Conservation (phyloP, 2,329 filamentous ascomycete species). For the Hypocrella siamensis region DNA sequence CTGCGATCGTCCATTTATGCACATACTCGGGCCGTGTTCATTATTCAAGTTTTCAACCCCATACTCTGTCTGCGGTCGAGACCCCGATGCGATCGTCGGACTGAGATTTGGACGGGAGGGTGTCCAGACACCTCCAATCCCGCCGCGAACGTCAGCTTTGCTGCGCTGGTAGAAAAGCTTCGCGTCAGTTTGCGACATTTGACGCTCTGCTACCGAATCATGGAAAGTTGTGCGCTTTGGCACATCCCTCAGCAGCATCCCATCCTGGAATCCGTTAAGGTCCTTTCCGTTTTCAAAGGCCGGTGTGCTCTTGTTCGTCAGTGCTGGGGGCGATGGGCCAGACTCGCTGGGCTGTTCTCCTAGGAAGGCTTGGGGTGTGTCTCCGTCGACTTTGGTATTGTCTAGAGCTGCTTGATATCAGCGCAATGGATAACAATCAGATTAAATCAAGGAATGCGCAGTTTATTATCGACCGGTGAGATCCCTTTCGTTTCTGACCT, state of each 20-base stretch:
- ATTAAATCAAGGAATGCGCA: too few species aligned
- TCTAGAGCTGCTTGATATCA: too few species aligned
- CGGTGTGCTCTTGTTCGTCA: background rate
- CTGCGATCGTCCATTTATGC: too few species aligned
- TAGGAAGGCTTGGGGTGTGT: too few species aligned
- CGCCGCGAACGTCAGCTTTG: conserved; percentile 41
- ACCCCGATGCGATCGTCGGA: conserved; percentile 23
- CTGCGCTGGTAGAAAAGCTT: conserved; percentile 93
- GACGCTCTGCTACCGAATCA: conserved; percentile 84
- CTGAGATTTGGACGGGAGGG: conserved; percentile 30
- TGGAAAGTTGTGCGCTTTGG: conserved; percentile 72
- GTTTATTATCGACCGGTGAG: too few species aligned
- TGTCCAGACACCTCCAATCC: conserved; percentile 15
- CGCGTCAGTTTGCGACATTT: conserved; percentile 85
- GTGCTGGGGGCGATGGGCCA: background rate
- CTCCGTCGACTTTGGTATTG: too few species aligned
- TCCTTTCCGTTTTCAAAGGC: conserved; percentile 6
- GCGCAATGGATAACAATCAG: too few species aligned
- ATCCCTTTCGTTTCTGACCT: too few species aligned
- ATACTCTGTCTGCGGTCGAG: conserved; percentile 19
- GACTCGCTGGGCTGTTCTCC: too few species aligned
- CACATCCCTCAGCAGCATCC: conserved; percentile 44
- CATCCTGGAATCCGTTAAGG: conserved; percentile 26
- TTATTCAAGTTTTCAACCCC: conserved; percentile 19
- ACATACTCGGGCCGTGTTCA: conserved; percentile 12